Evolutionary conservation across 2,329 filamentous ascomycete genomes (phyloP).

Genomic region (Fusarium guadeloupense): DNA sequence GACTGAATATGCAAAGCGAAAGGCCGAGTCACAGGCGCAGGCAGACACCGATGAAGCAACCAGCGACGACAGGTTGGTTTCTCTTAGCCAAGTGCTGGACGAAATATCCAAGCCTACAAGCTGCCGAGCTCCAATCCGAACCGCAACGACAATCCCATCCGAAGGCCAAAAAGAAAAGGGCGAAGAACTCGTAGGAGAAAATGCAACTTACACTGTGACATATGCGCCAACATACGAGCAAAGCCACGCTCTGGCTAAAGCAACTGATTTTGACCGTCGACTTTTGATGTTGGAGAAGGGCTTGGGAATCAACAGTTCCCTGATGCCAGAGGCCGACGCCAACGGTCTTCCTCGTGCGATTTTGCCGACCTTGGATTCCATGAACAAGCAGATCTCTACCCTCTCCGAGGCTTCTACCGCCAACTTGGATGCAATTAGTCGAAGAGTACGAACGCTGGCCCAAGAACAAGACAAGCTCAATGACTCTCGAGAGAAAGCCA

Average conservation of each 20-base stretch:
- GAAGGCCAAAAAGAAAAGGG: conserved; percentile 27
- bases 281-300: conserved; percentile 81
- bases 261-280: conserved; percentile 87
- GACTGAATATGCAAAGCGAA: conserved; percentile 66
- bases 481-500: conserved; percentile 70
- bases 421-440: conserved; percentile 76
- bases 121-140: conserved; percentile 14
- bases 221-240: conserved; percentile 72
- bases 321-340: conserved; percentile 68
- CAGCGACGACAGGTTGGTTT: conserved; percentile 58
- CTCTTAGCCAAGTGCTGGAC: conserved; percentile 77
- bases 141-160: conserved; percentile 14
- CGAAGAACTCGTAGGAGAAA: conserved; percentile 36
- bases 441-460: conserved; percentile 74
- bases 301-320: conserved; percentile 79
- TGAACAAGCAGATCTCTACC: conserved; percentile 82
- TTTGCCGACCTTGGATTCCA: conserved; percentile 79
- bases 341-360: conserved; percentile 72
- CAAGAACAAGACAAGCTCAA: conserved; percentile 78
- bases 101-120: conserved; percentile 60
- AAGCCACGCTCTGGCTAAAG: conserved; percentile 77
- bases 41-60: conserved; percentile 58
- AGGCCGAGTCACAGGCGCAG: conserved; percentile 56
- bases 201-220: conserved; percentile 69
- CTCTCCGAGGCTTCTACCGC: conserved; percentile 77